phyloP scores from a whole-genome alignment of 768 basidiomycete genomes.

The Mycena capillaripes region DNA sequence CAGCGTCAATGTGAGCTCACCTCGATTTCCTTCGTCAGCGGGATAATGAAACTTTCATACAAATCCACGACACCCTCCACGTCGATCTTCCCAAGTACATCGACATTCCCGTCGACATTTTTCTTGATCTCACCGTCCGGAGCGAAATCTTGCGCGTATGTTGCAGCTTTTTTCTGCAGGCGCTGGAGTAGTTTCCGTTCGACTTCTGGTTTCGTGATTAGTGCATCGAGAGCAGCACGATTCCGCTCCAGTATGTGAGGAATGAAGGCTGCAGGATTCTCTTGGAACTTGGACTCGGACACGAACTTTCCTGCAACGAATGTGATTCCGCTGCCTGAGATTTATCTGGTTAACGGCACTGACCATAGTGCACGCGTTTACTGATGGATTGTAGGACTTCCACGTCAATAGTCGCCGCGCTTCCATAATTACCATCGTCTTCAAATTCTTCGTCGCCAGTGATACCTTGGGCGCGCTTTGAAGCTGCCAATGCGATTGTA shows the following conservation, averaged over 20 bases:
- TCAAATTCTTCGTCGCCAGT: slow-evolving; percentile 78
- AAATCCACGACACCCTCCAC: slow-evolving; percentile 93
- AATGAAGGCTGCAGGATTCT: slow-evolving; percentile 88
- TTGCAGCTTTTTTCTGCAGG: slow-evolving; percentile 86
- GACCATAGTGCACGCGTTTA: slow-evolving; percentile 98
- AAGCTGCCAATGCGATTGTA: slow-evolving; percentile 73
- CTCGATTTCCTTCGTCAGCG: slow-evolving; percentile 98
- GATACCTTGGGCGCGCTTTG: slow-evolving; percentile 78
- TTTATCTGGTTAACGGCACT: slow-evolving; percentile 36
- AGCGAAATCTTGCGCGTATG: slow-evolving; percentile 87
- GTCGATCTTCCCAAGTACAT: slow-evolving; percentile 79
- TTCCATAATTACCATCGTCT: slow-evolving; percentile 98
- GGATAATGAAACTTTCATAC: slow-evolving; percentile 97
- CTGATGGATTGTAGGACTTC: slow-evolving; percentile 98
- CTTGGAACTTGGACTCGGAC: slow-evolving; percentile 96
- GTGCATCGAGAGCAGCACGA: slow-evolving; percentile 78
- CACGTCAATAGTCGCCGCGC: slow-evolving; percentile 93
- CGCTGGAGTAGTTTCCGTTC: slow-evolving; percentile 88
- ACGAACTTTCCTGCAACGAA: slow-evolving; percentile 91
- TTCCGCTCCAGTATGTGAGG: slow-evolving; percentile 91
- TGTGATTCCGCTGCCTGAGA: not conserved
- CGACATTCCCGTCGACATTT: slow-evolving; percentile 53
- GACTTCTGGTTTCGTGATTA: slow-evolving; percentile 99
- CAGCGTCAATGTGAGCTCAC: slow-evolving; percentile 56
- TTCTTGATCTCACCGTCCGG: slow-evolving; percentile 64